These are phyloP conservation scores for Hypomontagnella monticulosa DNA, from an alignment of 495 filamentous ascomycete species.

Conservation along the genomic window DNA sequence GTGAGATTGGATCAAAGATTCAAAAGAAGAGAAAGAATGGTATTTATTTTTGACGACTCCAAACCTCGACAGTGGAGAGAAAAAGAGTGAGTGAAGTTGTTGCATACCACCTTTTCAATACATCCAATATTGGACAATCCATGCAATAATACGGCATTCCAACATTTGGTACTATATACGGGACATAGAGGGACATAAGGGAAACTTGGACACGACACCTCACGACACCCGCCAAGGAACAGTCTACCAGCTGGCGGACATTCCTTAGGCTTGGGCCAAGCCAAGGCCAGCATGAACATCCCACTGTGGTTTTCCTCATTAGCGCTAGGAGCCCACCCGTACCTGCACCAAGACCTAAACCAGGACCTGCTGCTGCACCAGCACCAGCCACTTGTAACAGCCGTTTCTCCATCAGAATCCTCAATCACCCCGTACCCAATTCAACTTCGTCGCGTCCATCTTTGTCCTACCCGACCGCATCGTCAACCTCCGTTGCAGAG, in stretches of 20 bases:
- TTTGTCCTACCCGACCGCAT: constrained; percentile 34
- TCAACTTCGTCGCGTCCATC: constrained; percentile 30
- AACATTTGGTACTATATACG: neutral
- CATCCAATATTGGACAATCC: neutral
- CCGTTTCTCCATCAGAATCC: constrained; percentile 25
- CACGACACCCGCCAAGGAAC: constrained; percentile 13
- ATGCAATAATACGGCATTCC: constrained; percentile 30
- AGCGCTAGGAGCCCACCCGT: constrained; percentile 23
- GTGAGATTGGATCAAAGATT: neutral
- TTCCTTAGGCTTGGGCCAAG: constrained; percentile 20
- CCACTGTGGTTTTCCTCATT: constrained; percentile 28
- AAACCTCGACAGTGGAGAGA: constrained; percentile 7
- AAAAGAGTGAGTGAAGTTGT: constrained; percentile 16
- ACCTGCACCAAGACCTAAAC: no score
- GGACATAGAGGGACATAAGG: no score
- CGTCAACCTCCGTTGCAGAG: constrained; percentile 25
- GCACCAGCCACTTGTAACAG: constrained; percentile 30
- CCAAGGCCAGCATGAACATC: constrained; percentile 33
- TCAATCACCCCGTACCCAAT: constrained; percentile 15
- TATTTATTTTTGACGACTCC: neutral
- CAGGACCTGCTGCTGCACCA: no score
- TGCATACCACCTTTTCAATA: neutral
- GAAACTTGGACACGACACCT: neutral
- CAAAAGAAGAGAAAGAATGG: constrained; percentile 1
- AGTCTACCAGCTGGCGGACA: constrained; percentile 23